These are phyloP conservation scores for Penstemon davidsonii DNA, from an alignment of 257 asterid genomes.

Conservation along the genomic window DNA sequence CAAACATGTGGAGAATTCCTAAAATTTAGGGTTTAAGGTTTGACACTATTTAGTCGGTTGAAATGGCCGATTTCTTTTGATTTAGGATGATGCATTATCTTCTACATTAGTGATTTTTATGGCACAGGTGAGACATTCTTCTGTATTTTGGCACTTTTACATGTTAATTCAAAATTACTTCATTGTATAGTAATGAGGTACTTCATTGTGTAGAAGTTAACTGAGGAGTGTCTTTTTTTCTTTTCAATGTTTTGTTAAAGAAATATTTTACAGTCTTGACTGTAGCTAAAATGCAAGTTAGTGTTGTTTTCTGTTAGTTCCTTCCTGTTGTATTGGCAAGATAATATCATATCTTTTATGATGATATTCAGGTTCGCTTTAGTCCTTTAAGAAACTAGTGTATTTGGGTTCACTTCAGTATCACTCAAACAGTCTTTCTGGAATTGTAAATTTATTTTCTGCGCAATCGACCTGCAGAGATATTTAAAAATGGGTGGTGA, in stretches of 20 bases:
- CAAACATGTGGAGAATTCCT: too few relatives aligned
- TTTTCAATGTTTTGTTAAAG: conserved; percentile 2
- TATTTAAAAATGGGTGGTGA: conserved; percentile 55
- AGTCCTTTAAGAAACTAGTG: conserved; percentile 25
- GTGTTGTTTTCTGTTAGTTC: conserved; percentile 4
- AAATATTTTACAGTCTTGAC: neutral
- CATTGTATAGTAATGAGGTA: neutral
- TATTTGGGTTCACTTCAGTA: conserved; percentile 27
- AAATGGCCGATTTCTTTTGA: too few relatives aligned
- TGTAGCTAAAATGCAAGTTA: neutral
- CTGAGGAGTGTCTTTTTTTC: neutral
- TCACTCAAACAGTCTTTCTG: conserved; percentile 20
- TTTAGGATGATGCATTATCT: too few relatives aligned
- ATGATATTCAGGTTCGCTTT: conserved; percentile 44
- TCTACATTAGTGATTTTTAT: neutral
- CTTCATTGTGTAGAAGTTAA: neutral
- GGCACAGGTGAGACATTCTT: neutral
- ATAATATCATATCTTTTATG: conserved; percentile 14
- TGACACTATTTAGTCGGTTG: too few relatives aligned
- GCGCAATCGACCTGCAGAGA: conserved; percentile 29
- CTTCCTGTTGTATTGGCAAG: conserved; percentile 8
- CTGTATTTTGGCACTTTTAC: neutral
- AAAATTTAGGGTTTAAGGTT: too few relatives aligned
- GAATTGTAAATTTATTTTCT: conserved; percentile 24
- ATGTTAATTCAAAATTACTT: conserved; percentile 9